Evolutionary conservation across 2,329 filamentous ascomycete genomes (phyloP).

Genomic region (Cladophialophora exuberans): DNA sequence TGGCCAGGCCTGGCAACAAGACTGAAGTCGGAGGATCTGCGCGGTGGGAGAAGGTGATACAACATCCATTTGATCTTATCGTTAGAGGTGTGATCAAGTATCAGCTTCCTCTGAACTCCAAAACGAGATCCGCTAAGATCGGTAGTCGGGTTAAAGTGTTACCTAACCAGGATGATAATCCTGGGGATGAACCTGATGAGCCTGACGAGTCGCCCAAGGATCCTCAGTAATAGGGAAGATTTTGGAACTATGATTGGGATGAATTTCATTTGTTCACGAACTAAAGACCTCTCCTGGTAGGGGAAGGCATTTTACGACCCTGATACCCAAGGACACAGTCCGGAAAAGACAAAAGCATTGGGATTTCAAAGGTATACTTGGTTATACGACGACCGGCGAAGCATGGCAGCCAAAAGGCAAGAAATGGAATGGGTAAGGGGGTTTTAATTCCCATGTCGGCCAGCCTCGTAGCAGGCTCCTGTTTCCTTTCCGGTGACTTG

Average conservation of each 20-base stretch:
- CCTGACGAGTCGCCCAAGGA: too few species aligned
- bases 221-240: too few species aligned
- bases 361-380: constrained; percentile 22
- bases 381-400: constrained; percentile 15
- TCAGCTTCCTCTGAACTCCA: constrained; percentile 62
- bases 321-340: constrained; percentile 27
- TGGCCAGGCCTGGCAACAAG: constrained; percentile 81
- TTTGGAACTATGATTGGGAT: constrained; percentile 23
- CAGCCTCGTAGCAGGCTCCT: too few species aligned
- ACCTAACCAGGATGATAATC: constrained; percentile 41
- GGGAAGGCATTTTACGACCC: constrained; percentile 19
- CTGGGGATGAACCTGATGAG: constrained; percentile 20
- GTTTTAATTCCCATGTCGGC: too few species aligned
- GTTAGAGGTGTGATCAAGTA: constrained; percentile 91
- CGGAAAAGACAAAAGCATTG: constrained; percentile 23
- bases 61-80: constrained; percentile 92
- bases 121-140: constrained; percentile 54
- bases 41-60: constrained; percentile 86
- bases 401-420: constrained; percentile 7
- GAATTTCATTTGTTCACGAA: constrained; percentile 33
- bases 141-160: constrained; percentile 46
- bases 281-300: constrained; percentile 1
- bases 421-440: background rate
- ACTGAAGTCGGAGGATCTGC: constrained; percentile 80
- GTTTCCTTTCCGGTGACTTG: too few species aligned